phyloP scores from a whole-genome alignment of 139 green algal species.

The Chlorella sp. region DNA sequence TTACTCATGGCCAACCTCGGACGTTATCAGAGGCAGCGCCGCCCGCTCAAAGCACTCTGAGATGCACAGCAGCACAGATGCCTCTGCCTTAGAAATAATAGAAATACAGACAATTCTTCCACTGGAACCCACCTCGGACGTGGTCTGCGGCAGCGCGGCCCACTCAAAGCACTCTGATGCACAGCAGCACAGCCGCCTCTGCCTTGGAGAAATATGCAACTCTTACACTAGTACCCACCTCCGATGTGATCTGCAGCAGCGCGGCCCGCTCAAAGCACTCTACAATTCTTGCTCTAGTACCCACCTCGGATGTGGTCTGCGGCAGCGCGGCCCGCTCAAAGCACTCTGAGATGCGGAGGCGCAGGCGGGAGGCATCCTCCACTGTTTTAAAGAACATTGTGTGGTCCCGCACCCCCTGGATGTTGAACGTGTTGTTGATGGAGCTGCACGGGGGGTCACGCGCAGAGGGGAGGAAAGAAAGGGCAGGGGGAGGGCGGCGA shows the following conservation, averaged over 20 bases:
- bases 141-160: slow-evolving; percentile 73
- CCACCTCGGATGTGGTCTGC: slow-evolving; percentile 44
- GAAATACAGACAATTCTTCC: not conserved
- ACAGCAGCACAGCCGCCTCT: not conserved
- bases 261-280: slow-evolving; percentile 93
- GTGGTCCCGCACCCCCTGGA: slow-evolving; percentile 87
- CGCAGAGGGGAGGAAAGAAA: not conserved
- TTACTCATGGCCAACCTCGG: slow-evolving; percentile 38
- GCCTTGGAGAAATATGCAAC: not conserved
- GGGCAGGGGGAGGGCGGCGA: not conserved
- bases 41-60: slow-evolving; percentile 88
- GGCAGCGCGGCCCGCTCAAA: slow-evolving; percentile 92
- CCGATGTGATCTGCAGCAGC: slow-evolving; percentile 64
- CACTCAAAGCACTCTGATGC: slow-evolving; percentile 85
- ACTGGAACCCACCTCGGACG: slow-evolving; percentile 29
- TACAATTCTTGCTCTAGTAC: not conserved
- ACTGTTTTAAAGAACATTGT: slow-evolving; percentile 92
- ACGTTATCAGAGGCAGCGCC: slow-evolving; percentile 68
- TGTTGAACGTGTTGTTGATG: slow-evolving; percentile 95
- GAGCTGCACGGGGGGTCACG: not conserved
- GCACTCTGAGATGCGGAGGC: slow-evolving; percentile 81
- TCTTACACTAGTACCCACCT: slow-evolving; percentile 7
- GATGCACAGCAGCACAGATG: not conserved
- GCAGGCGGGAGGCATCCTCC: slow-evolving; percentile 79
- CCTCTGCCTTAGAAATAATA: not conserved